Conservation (phyloP, 306 rosid species). For the Sicyos baderoa region DNA sequence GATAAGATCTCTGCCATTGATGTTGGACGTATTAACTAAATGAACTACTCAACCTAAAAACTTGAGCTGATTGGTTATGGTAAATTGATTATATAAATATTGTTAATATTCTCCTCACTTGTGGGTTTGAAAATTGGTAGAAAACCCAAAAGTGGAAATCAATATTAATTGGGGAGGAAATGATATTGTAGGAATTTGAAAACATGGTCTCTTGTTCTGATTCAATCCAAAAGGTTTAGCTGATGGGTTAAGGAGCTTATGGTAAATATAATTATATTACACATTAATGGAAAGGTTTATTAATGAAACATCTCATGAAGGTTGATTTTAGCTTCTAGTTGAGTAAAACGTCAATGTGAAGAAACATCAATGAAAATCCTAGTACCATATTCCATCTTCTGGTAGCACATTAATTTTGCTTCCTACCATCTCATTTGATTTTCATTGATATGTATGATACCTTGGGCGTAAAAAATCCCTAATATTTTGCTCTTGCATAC, state of each 20-base stretch:
- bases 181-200: background rate
- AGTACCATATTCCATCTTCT: background rate
- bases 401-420: background rate
- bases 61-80: background rate
- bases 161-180: background rate
- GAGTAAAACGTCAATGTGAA: background rate
- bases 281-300: background rate
- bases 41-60: background rate
- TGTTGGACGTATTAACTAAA: background rate
- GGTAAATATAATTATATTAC: background rate
- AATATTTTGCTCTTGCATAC: conserved; percentile 7
- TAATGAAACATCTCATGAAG: conserved; percentile 1
- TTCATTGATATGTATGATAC: background rate
- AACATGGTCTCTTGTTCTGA: background rate
- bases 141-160: background rate
- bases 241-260: too few relatives aligned
- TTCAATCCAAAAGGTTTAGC: background rate
- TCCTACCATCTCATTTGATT: background rate
- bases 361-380: conserved; percentile 1
- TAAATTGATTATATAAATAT: too few relatives aligned
- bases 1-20: background rate
- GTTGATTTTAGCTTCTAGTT: background rate
- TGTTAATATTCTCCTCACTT: background rate
- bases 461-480: background rate
- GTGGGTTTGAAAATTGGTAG: background rate